These are phyloP conservation scores for Ampelomyces quisqualis DNA, from an alignment of 2,329 filamentous ascomycete species.

Conservation along the genomic window DNA sequence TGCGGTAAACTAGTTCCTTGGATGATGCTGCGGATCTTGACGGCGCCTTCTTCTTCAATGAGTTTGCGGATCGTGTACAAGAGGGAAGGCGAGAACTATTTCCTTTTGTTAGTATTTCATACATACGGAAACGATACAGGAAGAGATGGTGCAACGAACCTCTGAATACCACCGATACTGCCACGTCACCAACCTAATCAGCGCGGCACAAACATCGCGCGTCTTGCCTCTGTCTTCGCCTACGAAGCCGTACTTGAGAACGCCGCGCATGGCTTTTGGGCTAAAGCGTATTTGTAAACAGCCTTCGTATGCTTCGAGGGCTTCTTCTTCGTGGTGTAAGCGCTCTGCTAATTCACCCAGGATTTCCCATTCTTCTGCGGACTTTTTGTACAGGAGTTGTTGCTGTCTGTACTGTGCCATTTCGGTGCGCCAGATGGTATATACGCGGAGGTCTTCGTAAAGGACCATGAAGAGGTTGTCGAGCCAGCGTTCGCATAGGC, in stretches of 20 bases:
- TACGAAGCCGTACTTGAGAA: slow-evolving; percentile 61
- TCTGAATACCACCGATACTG: slow-evolving; percentile 99
- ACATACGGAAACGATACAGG: background rate
- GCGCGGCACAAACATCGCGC: slow-evolving; percentile 75
- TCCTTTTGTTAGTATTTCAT: slow-evolving; percentile 1
- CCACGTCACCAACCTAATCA: slow-evolving; percentile 93
- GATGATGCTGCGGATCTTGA: slow-evolving; percentile 96
- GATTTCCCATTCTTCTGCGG: slow-evolving; percentile 97
- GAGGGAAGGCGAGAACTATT: slow-evolving; percentile 82
- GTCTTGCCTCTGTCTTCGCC: slow-evolving; percentile 79
- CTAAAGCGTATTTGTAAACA: slow-evolving; percentile 88
- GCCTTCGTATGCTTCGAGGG: slow-evolving; percentile 86
- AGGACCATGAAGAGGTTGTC: slow-evolving; percentile 99
- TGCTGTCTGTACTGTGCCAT: slow-evolving; percentile 94
- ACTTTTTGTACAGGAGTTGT: slow-evolving; percentile 94
- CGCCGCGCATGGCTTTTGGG: slow-evolving; percentile 84
- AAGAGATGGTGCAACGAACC: slow-evolving; percentile 46
- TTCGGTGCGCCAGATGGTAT: slow-evolving; percentile 98
- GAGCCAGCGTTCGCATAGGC: slow-evolving; percentile 94
- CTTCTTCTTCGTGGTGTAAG: slow-evolving; percentile 88
- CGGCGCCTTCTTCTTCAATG: slow-evolving; percentile 95
- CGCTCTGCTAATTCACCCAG: slow-evolving; percentile 89
- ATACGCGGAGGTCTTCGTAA: slow-evolving; percentile 95
- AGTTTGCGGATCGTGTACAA: slow-evolving; percentile 84
- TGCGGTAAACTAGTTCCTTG: slow-evolving; percentile 94